phyloP scores from a whole-genome alignment of 768 basidiomycete species.

The Termitomyces sp. region DNA sequence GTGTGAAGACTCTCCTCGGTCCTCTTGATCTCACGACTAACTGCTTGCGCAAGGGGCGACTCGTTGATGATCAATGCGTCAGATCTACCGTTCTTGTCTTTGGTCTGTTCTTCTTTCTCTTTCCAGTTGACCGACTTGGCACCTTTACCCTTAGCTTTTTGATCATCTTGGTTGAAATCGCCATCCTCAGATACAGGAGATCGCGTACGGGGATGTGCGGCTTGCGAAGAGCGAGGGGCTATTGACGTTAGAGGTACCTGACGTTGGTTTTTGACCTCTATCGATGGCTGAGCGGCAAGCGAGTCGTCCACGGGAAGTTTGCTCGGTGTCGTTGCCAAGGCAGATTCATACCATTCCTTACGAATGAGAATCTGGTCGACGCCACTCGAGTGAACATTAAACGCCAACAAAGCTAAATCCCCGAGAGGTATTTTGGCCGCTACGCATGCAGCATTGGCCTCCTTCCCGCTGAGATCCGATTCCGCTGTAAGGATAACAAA shows the following conservation, averaged over 20 bases:
- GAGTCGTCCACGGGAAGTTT: conserved; percentile 60
- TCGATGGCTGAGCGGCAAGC: conserved; percentile 22
- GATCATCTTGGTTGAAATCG: conserved; percentile 61
- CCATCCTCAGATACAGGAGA: conserved; percentile 77
- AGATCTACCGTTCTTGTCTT: conserved; percentile 31
- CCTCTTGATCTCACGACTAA: conserved; percentile 78
- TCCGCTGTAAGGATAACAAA: conserved; percentile 87
- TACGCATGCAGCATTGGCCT: conserved; percentile 80
- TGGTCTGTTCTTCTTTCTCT: conserved; percentile 36
- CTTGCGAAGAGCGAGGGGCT: conserved; percentile 14
- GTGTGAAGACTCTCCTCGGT: conserved; percentile 78
- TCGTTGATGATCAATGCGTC: conserved; percentile 47
- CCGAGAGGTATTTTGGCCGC: conserved; percentile 77
- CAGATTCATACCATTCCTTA: conserved; percentile 82
- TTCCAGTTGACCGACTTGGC: conserved; percentile 55
- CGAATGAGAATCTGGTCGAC: conserved; percentile 87
- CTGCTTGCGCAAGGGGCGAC: conserved; percentile 51
- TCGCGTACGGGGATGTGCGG: conserved; percentile 46
- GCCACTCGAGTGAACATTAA: conserved; percentile 86
- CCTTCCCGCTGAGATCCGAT: conserved; percentile 78
- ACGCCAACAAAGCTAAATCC: conserved; percentile 79
- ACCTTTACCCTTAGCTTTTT: conserved; percentile 63
- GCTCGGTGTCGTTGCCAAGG: conserved; percentile 49
- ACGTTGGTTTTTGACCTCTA: conserved; percentile 26
- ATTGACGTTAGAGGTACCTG: conserved; percentile 23